Conservation (phyloP, 768 basidiomycete genomes). For the Tephrocybe sp. region DNA sequence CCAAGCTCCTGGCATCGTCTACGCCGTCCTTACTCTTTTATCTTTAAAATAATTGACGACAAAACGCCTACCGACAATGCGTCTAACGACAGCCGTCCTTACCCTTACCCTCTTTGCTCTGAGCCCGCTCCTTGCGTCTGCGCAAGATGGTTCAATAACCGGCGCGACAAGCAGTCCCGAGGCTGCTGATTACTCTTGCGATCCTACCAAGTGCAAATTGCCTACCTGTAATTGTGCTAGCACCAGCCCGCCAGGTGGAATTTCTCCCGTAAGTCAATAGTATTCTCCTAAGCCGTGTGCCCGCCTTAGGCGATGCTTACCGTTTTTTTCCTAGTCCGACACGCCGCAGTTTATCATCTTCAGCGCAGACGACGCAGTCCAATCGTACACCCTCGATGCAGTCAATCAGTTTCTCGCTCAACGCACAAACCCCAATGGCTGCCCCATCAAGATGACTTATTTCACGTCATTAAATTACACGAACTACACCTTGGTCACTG, state of each 20-base stretch:
- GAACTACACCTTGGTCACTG: slow-evolving; percentile 72
- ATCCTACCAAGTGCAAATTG: slow-evolving; percentile 60
- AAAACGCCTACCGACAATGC: slow-evolving; percentile 12
- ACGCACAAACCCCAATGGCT: slow-evolving; percentile 77
- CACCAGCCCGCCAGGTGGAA: slow-evolving; percentile 69
- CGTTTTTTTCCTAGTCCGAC: slow-evolving; percentile 39
- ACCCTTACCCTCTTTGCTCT: slow-evolving; percentile 26
- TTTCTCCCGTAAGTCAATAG: slow-evolving; percentile 51
- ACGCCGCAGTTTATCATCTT: slow-evolving; percentile 71
- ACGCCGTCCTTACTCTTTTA: background rate
- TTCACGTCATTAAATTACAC: slow-evolving; percentile 72
- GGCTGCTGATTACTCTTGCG: slow-evolving; percentile 73
- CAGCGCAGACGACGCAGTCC: slow-evolving; percentile 77
- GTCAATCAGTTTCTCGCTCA: slow-evolving; percentile 76
- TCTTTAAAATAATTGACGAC: slow-evolving; percentile 2
- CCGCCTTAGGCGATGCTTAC: background rate
- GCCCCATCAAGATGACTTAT: slow-evolving; percentile 75
- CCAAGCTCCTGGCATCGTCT: background rate
- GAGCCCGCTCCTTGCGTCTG: slow-evolving; percentile 35
- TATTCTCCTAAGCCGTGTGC: background rate
- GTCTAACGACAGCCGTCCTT: slow-evolving; percentile 15
- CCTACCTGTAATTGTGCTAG: slow-evolving; percentile 77
- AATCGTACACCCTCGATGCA: slow-evolving; percentile 73
- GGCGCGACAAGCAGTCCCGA: slow-evolving; percentile 51
- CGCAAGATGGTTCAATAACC: slow-evolving; percentile 53